Base-by-base conservation (phyloP, 2,329 filamentous ascomycete genomes). In the Aureobasidium vineae region DNA sequence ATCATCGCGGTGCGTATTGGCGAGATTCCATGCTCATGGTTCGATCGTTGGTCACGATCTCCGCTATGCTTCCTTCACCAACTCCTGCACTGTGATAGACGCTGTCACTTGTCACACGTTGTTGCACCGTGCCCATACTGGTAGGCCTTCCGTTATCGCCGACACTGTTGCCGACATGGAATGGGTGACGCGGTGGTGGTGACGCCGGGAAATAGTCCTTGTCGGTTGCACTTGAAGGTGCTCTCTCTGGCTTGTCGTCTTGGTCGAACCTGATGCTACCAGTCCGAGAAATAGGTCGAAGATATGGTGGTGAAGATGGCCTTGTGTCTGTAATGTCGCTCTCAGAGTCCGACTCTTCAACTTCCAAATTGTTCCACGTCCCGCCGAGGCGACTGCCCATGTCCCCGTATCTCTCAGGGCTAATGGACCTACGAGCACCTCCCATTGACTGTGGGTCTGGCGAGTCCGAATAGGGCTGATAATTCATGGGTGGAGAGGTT, bases 391-490 rank as follows among this genome's bases (percentile, higher is more conserved):
- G 63, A 16, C 56, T 69, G 3, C 65, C 67, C 31, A 64, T 67
- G 41, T 63, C 56, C 3, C 56, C 68, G 26, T 61, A 60, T 5
- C 63, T 56, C 15, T 67, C 63, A 3, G 61, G 49, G 41, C 63
- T 53, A 8, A 60, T n/a, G n/a, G 50, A 57, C 16, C 53, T 66
- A 11, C 53, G 64, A 36, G 53, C 64, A 15, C 64, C 52, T 15
- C 16, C 43, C 31, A 43, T 21, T 19, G 23, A 19, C 7, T 57
- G 64, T 15, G 56, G 33, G 28, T 72, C 71, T 0, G 74, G 72
- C 6, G 69, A 70, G 57, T 77, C 75, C 8, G 65, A 69, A 63
- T 77, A 77, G 1, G 71, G 74, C 43, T 72, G 71, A 21, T 73
- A 67, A n/a, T 72, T 67, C 71, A 75, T 75, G 1, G 69, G 67